Base-by-base conservation (phyloP, 169 alveolate genomes). In the Blepharisma undulans region DNA sequence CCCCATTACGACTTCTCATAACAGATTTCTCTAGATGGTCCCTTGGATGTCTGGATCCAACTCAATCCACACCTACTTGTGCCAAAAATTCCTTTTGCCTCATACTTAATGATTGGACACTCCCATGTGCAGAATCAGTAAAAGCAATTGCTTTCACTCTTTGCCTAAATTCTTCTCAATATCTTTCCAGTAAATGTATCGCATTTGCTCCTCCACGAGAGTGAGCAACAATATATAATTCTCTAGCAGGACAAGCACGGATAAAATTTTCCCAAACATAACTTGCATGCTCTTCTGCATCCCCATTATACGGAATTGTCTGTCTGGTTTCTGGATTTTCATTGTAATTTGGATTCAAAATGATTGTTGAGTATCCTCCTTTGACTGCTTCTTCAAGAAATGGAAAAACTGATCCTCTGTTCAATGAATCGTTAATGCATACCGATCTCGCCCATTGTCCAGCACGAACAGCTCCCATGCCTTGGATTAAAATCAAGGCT, bases 191-290 rank as follows among this genome's bases (percentile, higher is more conserved):
- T 12, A 91, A 84, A 34, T 84, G 81, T 1, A 92, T 25, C 22
- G 90, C 74, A 71, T 96, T 92, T 19, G 72, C 92, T 30, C 98
- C 98, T 76, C 98, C 98, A 27, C 95, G 91, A n/a, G 96, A 93
- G 92, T 96, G 98, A 22, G 97, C 97, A 30, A 96, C 79, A 48
- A 96, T 91, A 84, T 88, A 91, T n/a, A 96, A 22, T 33, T 94
- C 94, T 72, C 94, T 81, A n/a, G 95, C 92, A 60, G 84, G 85
- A 72, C 91, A 80, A 82, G 89, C 60, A 78, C 86, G 90, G 72
- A 96, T 78, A 85, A 93, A 90, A 86, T 88, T 90, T 27, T 89
- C 72, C 92, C 94, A 93, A 27, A 84, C 25, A 76, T 76, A 88
- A 22, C n/a, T 19, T 18, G 88, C 5, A 66, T 88, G 92, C 32